phyloP scores from a whole-genome alignment of 495 filamentous ascomycete species.

The Thozetella sp. region DNA sequence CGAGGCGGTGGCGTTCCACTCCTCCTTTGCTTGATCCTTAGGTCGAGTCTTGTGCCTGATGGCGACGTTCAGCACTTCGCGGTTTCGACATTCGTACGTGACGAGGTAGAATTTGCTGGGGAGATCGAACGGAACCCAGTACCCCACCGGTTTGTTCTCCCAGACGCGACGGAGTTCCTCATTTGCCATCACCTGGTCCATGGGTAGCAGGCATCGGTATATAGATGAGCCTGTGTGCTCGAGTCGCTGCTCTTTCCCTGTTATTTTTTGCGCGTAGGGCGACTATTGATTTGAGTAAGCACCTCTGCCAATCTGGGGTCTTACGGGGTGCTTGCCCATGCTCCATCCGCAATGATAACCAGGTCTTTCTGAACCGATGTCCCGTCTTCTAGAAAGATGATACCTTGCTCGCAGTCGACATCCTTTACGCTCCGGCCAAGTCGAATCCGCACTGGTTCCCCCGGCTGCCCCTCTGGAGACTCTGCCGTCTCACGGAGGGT shows the following conservation, averaged over 20 bases:
- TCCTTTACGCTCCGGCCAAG: conserved; percentile 17
- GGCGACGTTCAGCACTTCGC: conserved; percentile 26
- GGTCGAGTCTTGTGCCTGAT: conserved; percentile 24
- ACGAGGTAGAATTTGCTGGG: conserved; percentile 34
- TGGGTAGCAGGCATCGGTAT: conserved; percentile 49
- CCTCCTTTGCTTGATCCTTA: conserved; percentile 9
- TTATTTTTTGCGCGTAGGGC: no score
- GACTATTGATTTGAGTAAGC: conserved; percentile 16
- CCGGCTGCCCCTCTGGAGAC: conserved; percentile 21
- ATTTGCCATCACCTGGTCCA: conserved; percentile 31
- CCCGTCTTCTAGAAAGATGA: conserved; percentile 17
- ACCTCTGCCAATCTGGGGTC: conserved; percentile 23
- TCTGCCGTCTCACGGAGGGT: conserved; percentile 44
- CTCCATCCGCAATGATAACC: conserved; percentile 28
- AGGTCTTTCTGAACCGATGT: conserved; percentile 16
- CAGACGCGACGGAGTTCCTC: conserved; percentile 25
- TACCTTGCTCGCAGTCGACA: conserved; percentile 23
- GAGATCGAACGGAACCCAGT: conserved; percentile 24
- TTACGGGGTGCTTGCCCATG: conserved; percentile 19
- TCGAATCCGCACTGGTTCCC: conserved; percentile 30
- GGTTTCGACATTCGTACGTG: conserved; percentile 45
- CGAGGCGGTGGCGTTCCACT: conserved; percentile 18
- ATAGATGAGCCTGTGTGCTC: conserved; percentile 31
- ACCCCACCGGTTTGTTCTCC: conserved; percentile 20
- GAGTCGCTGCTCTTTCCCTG: conserved; percentile 10